Base-by-base conservation (phyloP, 257 asterid genomes). In the Ocimum tenuiflorum region DNA sequence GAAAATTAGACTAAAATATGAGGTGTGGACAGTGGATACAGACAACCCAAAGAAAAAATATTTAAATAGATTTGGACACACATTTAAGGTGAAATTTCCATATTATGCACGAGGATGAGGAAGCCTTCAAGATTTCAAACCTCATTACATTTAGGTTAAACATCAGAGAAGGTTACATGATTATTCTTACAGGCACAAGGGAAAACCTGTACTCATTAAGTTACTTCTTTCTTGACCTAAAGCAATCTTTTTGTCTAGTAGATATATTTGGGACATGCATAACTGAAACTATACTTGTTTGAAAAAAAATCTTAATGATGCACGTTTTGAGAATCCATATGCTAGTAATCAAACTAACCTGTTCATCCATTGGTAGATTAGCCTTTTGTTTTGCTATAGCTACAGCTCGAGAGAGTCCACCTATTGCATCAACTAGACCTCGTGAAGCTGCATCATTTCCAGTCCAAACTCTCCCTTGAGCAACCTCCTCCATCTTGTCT, bases 391-490 rank as follows among this genome's bases (percentile, higher is more conserved):
- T 92, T 52, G 99, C 97, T 65, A 92, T 92, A 38, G 99, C 97
- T 19, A 92, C 87, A 63, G 99, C 95, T 63, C 91, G 86, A 67
- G 91, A 88, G 61, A 89, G 72, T 39, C 97, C 97, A 61, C 99
- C 99, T 55, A 92, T 80, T 58, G 97, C 95, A 72, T 92, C 99
- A 53, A 92, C 86, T 57, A 92, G 83, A 69, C 99, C 97, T 38
- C 88, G 85, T 41, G 91, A 80, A 67, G 87, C 91, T 0, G 97
- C 99, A 71, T 89, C 96, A 49, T 83, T 82, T 20, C 99, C 99
- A 8, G 94, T 86, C 99, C 99, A 92, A 67, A 92, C 99, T 76
- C 99, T 88, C 64, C 99, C 99, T 77, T 92, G 99, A 38, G 99
- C 99, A 60, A 89, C 89, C 74, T 87, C 96, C 80, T 92, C 99